phyloP scores from a whole-genome alignment of 163 green algal genomes.

The Coccomyxa subellipsoidea region DNA sequence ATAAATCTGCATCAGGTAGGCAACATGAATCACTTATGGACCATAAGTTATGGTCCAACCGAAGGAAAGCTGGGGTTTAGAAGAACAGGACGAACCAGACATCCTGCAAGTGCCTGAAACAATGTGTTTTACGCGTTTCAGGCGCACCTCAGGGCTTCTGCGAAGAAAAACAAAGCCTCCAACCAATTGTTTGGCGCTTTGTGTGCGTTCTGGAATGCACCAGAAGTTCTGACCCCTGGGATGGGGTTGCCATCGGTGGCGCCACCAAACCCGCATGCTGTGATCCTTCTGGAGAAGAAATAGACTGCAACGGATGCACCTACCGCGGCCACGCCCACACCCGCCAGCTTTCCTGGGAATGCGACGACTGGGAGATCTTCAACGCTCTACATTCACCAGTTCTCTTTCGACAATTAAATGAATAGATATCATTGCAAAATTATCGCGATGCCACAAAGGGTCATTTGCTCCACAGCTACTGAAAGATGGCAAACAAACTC shows the following conservation, averaged over 20 bases:
- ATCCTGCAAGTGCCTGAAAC: too few species aligned
- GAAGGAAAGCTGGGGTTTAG: too few species aligned
- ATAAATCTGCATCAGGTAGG: constrained; percentile 68
- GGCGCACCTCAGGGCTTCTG: constrained; percentile 64
- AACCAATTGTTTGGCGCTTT: constrained; percentile 60
- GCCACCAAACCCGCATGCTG: constrained; percentile 32
- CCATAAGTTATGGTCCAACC: too few species aligned
- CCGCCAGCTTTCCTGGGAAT: neutral
- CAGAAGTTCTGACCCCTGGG: neutral
- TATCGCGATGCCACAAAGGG: too few species aligned
- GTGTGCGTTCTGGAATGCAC: constrained; percentile 27
- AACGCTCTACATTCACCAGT: neutral
- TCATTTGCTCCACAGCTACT: too few species aligned
- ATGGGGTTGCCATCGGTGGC: neutral
- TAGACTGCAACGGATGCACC: constrained; percentile 65
- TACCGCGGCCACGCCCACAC: constrained; percentile 43
- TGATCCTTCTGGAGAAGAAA: constrained; percentile 34
- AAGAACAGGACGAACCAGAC: too few species aligned
- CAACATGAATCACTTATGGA: too few species aligned
- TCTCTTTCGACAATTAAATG: too few species aligned
- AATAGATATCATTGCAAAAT: too few species aligned
- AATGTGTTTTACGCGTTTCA: too few species aligned
- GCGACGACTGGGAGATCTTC: neutral
- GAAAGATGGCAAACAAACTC: too few species aligned
- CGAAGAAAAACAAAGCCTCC: constrained; percentile 74